phyloP scores from a whole-genome alignment of 176 grass and related monocot genomes.

The bread wheat (Triticum aestivum) region IWGSC_CS_RefSeq_v2.1 NC_057797.1:659345706-659346205 shows the following conservation, averaged over 20 bases:
- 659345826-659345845: not conserved
- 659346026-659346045: not conserved
- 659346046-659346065: not conserved
- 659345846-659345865: not conserved
- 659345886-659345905: not conserved
- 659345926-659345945: constrained; percentile 21
- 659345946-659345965: not conserved
- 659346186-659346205: not conserved
- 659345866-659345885: not conserved
- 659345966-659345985: not conserved
- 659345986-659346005: not conserved
- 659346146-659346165: constrained; percentile 7
- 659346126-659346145: not conserved
- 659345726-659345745: not conserved
- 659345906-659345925: not conserved
- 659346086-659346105: constrained; percentile 22
- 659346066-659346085: not conserved
- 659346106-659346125: constrained; percentile 17
- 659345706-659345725: not conserved
- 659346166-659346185: not conserved
- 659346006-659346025: constrained; percentile 8
- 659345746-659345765: not conserved
- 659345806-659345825: not conserved
- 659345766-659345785: not conserved
- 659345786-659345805: not conserved